Conservation (phyloP, 2,329 filamentous ascomycete genomes). For the Penicillium sp. region DNA sequence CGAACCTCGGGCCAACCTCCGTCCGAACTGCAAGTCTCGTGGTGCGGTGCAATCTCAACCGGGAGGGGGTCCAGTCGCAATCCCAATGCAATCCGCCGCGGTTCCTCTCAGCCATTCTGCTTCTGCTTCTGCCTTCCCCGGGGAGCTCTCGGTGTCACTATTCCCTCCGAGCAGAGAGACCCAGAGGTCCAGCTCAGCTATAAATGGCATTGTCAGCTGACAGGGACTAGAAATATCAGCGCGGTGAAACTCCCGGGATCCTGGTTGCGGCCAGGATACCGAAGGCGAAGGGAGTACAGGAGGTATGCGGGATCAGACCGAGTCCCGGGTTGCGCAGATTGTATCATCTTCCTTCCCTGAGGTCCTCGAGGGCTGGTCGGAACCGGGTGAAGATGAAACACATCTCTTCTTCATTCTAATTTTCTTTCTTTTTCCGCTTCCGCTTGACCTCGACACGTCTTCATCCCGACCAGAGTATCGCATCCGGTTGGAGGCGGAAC, state of each 20-base stretch:
- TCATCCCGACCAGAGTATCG: slow-evolving; percentile 25
- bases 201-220: slow-evolving; percentile 19
- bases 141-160: slow-evolving; percentile 5
- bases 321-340: slow-evolving; percentile 5
- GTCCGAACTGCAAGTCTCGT: slow-evolving; percentile 22
- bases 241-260: slow-evolving; percentile 1
- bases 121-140: not conserved
- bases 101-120: not conserved
- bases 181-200: not conserved
- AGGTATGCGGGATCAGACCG: slow-evolving; percentile 2
- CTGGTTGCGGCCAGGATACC: not conserved
- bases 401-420: not conserved
- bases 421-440: not conserved
- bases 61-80: slow-evolving; percentile 18
- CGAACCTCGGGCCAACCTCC: slow-evolving; percentile 19
- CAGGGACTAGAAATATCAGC: slow-evolving; percentile 6
- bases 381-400: slow-evolving; percentile 5
- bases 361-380: not conserved
- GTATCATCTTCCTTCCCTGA: not conserved
- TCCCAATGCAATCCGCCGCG: slow-evolving; percentile 11
- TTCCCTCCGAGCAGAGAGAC: not conserved
- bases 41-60: slow-evolving; percentile 15
- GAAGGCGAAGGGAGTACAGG: slow-evolving; percentile 2
- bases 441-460: slow-evolving; percentile 18
- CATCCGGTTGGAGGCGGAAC: slow-evolving; percentile 24